Percentiles rank a stretch among this genome's conserved stretches.
phyloP scores from a whole-genome alignment of 208 protist species.

The Acanthamoeba sp. region DNA sequence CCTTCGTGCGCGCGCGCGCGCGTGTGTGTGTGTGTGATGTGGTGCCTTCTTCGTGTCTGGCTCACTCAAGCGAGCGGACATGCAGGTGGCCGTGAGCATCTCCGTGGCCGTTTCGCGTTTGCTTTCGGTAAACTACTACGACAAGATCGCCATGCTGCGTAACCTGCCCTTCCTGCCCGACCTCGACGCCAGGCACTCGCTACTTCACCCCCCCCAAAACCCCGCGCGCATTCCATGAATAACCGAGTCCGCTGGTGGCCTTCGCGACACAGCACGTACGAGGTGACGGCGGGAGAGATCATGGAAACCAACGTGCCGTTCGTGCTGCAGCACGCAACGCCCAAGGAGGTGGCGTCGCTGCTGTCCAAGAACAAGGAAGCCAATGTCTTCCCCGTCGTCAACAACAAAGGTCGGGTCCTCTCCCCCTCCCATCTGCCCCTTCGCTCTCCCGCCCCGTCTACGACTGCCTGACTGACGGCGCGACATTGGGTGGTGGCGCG shows the following conservation, averaged over 20 bases:
- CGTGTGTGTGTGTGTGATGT: neutral
- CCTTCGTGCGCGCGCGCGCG: neutral
- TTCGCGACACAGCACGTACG: neutral
- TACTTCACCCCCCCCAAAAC: neutral
- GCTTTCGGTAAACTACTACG: constrained; percentile 53
- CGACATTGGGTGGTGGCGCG: neutral
- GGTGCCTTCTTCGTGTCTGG: neutral
- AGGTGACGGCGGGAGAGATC: constrained; percentile 69
- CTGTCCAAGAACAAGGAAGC: constrained; percentile 58
- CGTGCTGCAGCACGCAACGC: constrained; percentile 56
- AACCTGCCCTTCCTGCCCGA: constrained; percentile 75
- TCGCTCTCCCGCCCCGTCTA: too few species aligned
- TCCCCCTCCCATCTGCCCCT: neutral
- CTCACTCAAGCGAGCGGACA: neutral
- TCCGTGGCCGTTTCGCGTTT: constrained; percentile 12
- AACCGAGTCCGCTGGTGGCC: neutral
- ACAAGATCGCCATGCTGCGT: constrained; percentile 68
- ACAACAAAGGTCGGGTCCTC: neutral
- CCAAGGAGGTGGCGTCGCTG: constrained; percentile 63
- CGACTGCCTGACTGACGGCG: too few species aligned
- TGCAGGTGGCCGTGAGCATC: constrained; percentile 33
- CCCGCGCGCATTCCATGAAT: neutral
- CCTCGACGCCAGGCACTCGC: constrained; percentile 60
- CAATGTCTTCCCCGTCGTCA: constrained; percentile 73
- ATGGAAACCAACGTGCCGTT: constrained; percentile 73